Conservation (phyloP, 306 rosid species). For the Casuarina equisetifolia region DNA sequence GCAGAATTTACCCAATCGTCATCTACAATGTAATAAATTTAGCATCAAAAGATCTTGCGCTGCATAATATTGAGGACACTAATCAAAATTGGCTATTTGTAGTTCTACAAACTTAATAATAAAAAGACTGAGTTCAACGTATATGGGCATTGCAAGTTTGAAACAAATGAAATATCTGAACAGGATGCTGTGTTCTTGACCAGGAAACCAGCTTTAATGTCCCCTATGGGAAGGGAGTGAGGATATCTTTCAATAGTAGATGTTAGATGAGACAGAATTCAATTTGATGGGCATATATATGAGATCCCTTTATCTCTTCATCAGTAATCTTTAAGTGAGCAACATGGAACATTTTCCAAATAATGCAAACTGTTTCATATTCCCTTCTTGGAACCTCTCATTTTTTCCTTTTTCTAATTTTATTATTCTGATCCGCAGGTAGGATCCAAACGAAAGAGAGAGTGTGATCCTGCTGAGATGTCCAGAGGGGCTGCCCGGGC, state of each 20-base stretch:
- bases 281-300: not conserved
- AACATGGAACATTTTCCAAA: not conserved
- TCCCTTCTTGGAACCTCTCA: not conserved
- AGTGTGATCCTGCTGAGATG: constrained; percentile 53
- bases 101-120: not conserved
- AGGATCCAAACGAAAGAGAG: constrained; percentile 78
- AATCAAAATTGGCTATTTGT: not conserved
- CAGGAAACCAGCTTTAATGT: not conserved
- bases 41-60: not conserved
- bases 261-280: constrained; percentile 1
- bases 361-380: constrained; percentile 7
- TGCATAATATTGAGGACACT: not conserved
- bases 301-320: not conserved
- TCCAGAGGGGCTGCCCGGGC: constrained; percentile 76
- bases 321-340: not conserved
- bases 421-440: constrained; percentile 41
- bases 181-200: not conserved
- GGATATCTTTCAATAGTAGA: not conserved
- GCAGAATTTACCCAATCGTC: not conserved
- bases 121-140: not conserved
- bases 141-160: not conserved
- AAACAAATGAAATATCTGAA: not conserved
- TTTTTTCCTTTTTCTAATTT: not conserved
- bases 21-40: not conserved
- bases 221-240: not conserved